phyloP scores from a whole-genome alignment of 1,284 basidiomycete genomes.

The Tetrapyrgos nigripes region DNA sequence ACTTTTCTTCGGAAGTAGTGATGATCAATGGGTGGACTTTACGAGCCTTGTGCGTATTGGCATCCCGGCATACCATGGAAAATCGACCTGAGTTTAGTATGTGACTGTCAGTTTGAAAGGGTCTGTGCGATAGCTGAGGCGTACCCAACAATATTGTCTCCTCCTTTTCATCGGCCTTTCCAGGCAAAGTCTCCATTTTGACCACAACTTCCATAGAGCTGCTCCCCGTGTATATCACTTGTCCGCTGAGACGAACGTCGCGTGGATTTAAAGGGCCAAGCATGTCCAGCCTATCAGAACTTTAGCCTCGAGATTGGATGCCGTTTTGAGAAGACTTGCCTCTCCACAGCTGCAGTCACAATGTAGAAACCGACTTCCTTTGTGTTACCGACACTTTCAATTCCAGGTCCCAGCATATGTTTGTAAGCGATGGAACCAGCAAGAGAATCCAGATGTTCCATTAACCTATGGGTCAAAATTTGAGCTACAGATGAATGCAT shows the following conservation, averaged over 20 bases:
- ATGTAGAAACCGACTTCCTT: slow-evolving; percentile 77
- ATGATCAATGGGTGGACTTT: slow-evolving; percentile 71
- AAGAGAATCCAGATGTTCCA: slow-evolving; percentile 82
- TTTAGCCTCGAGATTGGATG: neutral
- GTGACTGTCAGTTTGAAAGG: neutral
- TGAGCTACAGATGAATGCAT: neutral
- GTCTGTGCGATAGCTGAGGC: neutral
- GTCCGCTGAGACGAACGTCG: slow-evolving; percentile 78
- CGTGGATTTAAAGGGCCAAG: slow-evolving; percentile 62
- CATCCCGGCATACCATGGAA: slow-evolving; percentile 85
- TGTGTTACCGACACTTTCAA: slow-evolving; percentile 57
- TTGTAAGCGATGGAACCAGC: slow-evolving; percentile 86
- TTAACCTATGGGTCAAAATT: slow-evolving; percentile 45
- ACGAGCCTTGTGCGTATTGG: slow-evolving; percentile 67
- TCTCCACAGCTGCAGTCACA: slow-evolving; percentile 83
- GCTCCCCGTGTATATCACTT: slow-evolving; percentile 79
- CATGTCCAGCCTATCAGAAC: slow-evolving; percentile 62
- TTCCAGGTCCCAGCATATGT: slow-evolving; percentile 73
- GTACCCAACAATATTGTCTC: slow-evolving; percentile 73
- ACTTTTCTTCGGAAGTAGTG: slow-evolving; percentile 66
- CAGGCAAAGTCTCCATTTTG: slow-evolving; percentile 73
- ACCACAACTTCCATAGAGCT: slow-evolving; percentile 86
- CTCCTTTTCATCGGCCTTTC: slow-evolving; percentile 47
- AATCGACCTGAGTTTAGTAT: slow-evolving; percentile 57
- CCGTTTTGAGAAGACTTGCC: slow-evolving; percentile 46